Evolutionary conservation across 176 grass and related monocot genomes (phyloP).

Genomic region (Triticum monococcum): DNA sequence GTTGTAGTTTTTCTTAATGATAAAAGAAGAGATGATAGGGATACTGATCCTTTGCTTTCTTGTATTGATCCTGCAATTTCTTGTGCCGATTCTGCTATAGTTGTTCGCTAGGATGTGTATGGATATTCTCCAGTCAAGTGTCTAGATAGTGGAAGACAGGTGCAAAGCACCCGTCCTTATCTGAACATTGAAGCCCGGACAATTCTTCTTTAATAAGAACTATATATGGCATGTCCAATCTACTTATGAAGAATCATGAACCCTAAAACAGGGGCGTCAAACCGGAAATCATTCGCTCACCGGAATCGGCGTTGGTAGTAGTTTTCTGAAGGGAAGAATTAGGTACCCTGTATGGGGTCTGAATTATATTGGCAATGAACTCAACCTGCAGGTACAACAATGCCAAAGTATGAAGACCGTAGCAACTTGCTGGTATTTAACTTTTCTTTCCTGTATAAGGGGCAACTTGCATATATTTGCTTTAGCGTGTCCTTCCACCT

Average conservation of each 20-base stretch:
- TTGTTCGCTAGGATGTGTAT: no score
- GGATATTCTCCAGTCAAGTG: neutral
- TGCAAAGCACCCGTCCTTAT: neutral
- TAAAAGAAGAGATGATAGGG: no score
- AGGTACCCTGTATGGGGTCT: neutral
- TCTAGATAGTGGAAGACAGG: neutral
- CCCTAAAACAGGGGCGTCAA: conserved; percentile 8
- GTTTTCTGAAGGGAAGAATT: neutral
- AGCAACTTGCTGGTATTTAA: neutral
- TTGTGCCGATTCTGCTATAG: neutral
- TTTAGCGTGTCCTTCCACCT: conserved; percentile 15
- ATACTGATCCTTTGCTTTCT: neutral
- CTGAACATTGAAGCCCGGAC: neutral
- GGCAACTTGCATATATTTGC: neutral
- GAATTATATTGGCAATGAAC: neutral
- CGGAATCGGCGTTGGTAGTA: neutral
- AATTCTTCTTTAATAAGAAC: neutral
- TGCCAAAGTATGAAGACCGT: neutral
- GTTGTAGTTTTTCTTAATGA: no score
- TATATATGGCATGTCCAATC: conserved; percentile 1
- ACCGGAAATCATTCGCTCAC: neutral
- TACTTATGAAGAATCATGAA: neutral
- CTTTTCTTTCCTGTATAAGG: no score
- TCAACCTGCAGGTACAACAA: conserved; percentile 22
- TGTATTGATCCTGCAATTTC: neutral